Evolutionary conservation across 306 rosid genomes (phyloP).

Genomic region (Hippophae tibetana): DNA sequence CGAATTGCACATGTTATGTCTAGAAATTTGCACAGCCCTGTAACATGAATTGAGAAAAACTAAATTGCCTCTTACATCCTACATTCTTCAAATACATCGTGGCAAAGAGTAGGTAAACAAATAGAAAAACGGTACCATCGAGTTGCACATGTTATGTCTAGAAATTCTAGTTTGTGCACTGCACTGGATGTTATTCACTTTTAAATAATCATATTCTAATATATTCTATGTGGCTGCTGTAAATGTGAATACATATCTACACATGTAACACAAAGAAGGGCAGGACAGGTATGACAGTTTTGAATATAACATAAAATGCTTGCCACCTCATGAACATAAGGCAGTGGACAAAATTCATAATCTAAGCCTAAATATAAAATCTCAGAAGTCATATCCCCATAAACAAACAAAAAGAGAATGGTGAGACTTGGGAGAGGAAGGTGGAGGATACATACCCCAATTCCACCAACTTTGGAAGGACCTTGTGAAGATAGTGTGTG

Average conservation of each 20-base stretch:
- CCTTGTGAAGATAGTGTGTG: conserved; percentile 76
- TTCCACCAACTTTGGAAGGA: conserved; percentile 74
- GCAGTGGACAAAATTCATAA: too few species aligned
- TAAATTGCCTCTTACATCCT: conserved; percentile 29
- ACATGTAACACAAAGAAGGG: too few species aligned
- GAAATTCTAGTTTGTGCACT: background rate
- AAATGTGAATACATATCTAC: too few species aligned
- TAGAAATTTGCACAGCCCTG: conserved; percentile 66
- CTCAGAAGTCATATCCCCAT: too few species aligned
- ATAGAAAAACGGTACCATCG: background rate
- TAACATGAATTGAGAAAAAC: conserved; percentile 28
- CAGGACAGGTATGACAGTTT: too few species aligned
- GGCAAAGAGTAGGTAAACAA: background rate
- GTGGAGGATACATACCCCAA: conserved; percentile 42
- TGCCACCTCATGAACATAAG: too few species aligned
- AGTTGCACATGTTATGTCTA: background rate
- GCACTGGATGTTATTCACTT: too few species aligned
- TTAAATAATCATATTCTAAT: too few species aligned
- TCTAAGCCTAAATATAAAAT: too few species aligned
- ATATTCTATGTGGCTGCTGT: too few species aligned
- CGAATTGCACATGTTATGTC: background rate
- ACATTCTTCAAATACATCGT: background rate
- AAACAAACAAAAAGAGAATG: background rate
- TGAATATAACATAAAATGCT: too few species aligned
- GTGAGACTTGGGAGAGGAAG: background rate